Evolutionary conservation across 108 stramenopile species (phyloP), one percentile per base, ranked within the genome.

Genomic region (Skeletonema tropicum): DNA sequence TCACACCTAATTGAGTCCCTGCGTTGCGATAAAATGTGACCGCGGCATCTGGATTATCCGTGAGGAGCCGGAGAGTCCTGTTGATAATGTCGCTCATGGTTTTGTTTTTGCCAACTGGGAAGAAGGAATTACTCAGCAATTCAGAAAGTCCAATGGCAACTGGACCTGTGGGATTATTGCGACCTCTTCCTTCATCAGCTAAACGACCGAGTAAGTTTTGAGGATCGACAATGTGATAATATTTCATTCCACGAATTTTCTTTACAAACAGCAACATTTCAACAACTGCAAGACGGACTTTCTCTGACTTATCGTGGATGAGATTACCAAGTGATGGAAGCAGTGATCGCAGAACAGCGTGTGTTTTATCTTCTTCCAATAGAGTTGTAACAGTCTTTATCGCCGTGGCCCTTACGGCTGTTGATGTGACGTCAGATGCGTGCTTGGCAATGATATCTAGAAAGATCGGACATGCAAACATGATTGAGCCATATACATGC

Each of bases 191-290:
- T 71, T 90, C 94, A 11, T 83, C 86, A 0, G 87, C 96, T 32
- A 98, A 82, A 5, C 97, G 83, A 8, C 88, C 89, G 35, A 90
- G 70, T 15, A 98, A 73, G 80, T 97, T 90, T 31, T 92, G 85
- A 17, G 92, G 93, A 5, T 92, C 89, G 7, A 98, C 97, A 6
- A 98, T 90, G 63, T 99, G 95, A 81, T 95, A 98, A 70, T 95
- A 98, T 45, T 91, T 91, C 66, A 99, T 92, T 2, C 87, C 88
- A 5, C 82, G 76, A 0, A 92, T 72, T 52, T 78, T 71, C 73
- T 98, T 98, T 33, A 98, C 87, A 26, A 74, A 66, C 19, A 83
- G 67, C n/a, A 99, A 89, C 85, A 99, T 67, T 66, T 71, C 74
- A 7, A 97, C 92, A 32, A 96, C 87, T 19, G 93, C 92, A 10